These are phyloP conservation scores for Lachancea fermentati DNA, from an alignment of 805 yeast genomes.

Conservation along the genomic window DNA sequence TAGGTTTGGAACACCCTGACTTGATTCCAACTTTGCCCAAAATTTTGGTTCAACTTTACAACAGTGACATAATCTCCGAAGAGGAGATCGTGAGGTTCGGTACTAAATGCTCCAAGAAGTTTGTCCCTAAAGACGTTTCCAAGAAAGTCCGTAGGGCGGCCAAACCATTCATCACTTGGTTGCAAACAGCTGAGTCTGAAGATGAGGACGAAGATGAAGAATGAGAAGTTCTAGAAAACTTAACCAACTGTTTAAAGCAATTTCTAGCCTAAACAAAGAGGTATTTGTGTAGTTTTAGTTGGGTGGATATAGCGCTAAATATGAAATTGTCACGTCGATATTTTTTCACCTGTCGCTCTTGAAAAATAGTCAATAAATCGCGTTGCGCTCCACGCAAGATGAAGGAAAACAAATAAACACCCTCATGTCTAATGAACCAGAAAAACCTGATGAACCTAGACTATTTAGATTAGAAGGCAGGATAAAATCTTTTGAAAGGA, in stretches of 20 bases:
- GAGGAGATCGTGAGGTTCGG: constrained; percentile 82
- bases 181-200: constrained; percentile 87
- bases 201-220: constrained; percentile 55
- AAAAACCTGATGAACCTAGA: neutral
- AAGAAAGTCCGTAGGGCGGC: constrained; percentile 96
- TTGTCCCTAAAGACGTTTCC: constrained; percentile 83
- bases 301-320: constrained; percentile 4
- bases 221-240: neutral
- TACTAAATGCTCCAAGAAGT: constrained; percentile 81
- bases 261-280: constrained; percentile 4
- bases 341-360: no score
- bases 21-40: constrained; percentile 73
- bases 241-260: constrained; percentile 2
- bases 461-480: constrained; percentile 12
- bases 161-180: constrained; percentile 92
- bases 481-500: constrained; percentile 14
- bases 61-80: constrained; percentile 78
- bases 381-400: neutral
- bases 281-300: neutral
- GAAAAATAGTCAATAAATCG: no score
- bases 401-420: neutral
- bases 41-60: constrained; percentile 74
- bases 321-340: neutral
- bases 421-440: neutral
- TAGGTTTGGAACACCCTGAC: constrained; percentile 74